Evolutionary conservation across 176 grass and related monocot species (phyloP), one percentile per base, ranked within the genome.

Genomic region (Lolium rigidum): DNA sequence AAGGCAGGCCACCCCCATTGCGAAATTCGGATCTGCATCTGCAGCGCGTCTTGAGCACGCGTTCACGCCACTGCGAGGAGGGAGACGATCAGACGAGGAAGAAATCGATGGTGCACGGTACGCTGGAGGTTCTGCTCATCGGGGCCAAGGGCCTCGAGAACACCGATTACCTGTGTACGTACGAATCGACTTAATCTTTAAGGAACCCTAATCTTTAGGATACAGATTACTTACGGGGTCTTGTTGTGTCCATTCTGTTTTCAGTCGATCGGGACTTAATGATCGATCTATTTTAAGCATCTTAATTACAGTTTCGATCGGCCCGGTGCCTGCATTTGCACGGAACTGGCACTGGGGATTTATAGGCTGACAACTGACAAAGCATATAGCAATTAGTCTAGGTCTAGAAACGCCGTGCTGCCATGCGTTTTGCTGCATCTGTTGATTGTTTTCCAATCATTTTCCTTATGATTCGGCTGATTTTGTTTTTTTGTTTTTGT

Each of bases 141-240:
- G 84, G 89, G 70, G 94, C 94, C 72, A 95, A 93, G 86, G 86
- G 93, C 81, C 93, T 93, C 77, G 86, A 95, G 88, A 91, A 93
- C 84, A 83, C 88, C 86, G 93, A 95, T 83, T 89, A 80, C 28
- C 73, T 93, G 20, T 92, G 93, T 95, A 85, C 12, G 86, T 65
- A 24, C 46, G 31, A 62, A 70, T 64, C 67, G 3, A 6, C 43
- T 55, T 55, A 12, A 35, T 51, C 74, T 55, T 1, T 28, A 47
- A 47, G 48, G 47, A 51, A 25, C 46, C 47, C 47, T 75, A 51
- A 51, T 75, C 22, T 52, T 16, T 28, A 51, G 28, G 72, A 51
- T 76, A 11, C n/a, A 21, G 76, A 25, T 78, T 59, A 39, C 54
- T 21, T 22, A 48, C 4, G 14, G 31, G 48, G 20, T 38, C 63